Base-by-base conservation (phyloP, 1,139 yeast species). In the Kurtzmaniella natalensis region DNA sequence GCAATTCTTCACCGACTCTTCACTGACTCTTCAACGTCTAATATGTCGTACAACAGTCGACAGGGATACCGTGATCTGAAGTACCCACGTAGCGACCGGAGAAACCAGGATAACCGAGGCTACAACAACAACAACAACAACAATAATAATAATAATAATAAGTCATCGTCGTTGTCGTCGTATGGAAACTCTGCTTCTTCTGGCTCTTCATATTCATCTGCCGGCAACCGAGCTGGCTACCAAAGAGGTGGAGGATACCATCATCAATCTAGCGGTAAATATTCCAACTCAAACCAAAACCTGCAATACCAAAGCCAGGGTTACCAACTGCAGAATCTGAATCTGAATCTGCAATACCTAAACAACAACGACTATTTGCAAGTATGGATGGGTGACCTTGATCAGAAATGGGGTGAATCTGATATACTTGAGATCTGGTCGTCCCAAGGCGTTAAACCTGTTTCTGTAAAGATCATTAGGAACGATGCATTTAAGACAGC, bases 341-440 rank as follows among this genome's bases (percentile, higher is more conserved):
- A n/a, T n/a, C n/a, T n/a, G n/a, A n/a, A n/a, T n/a, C n/a, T n/a
- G n/a, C n/a, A n/a, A n/a, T n/a, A n/a, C 8, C 26, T 23, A 23
- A 11, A 23, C 26, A 23, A 11, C 15, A 19, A 19, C 21, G 26
- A 23, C 15, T 16, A 23, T 11, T 11, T 23, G 32, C 75, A 69
- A 41, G 40, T 87, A 35, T 88, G 96, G 96, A 89, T 89, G 96
- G 97, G 96, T 8, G 96, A 88, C 55, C 63, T 89, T 31, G 96
- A 88, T 47, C 86, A 94, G 1, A 70, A 77, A 59, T 84, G 94
- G 79, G 88, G 83, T 43, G 96, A 88, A 55, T 64, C 64, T 11
- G 68, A 76, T 32, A 76, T 89, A 33, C 67, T 70, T 27, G 68
- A 75, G 36, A 66, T 87, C 35, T 89, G 96, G 96, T 41, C 51